A percentile compares a stretch with the other conserved stretches of the same genome.
These are phyloP conservation scores for Leucaena leucocephala DNA, from an alignment of 306 rosid species.

Conservation along the genomic window DNA sequence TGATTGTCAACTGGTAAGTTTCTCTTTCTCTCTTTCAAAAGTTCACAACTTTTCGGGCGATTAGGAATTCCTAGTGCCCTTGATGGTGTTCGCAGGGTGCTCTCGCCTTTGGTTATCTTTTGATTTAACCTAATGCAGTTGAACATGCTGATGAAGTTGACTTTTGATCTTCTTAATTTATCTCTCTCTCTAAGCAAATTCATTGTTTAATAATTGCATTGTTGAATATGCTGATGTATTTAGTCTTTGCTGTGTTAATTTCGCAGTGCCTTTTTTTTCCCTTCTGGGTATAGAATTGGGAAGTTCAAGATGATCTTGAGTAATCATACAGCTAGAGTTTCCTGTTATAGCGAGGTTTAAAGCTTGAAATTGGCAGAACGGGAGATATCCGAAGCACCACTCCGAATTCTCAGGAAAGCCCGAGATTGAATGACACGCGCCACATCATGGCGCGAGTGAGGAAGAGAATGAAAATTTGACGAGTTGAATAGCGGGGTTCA, in stretches of 20 bases:
- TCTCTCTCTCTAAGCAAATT: neutral
- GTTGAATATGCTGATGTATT: neutral
- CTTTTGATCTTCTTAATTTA: neutral
- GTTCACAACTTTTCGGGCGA: neutral
- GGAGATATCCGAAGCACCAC: neutral
- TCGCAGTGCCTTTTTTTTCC: neutral
- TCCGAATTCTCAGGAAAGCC: neutral
- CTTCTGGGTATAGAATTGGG: neutral
- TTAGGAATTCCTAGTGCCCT: neutral
- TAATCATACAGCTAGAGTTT: neutral
- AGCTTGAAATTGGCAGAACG: conserved; percentile 16
- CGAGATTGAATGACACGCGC: conserved; percentile 27
- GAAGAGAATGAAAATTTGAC: conserved; percentile 32
- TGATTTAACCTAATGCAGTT: neutral
- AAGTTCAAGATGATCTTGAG: neutral
- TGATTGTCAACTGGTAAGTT: neutral
- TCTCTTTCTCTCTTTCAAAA: neutral
- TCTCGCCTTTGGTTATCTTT: neutral
- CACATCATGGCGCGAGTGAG: conserved; percentile 44
- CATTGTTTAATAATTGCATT: neutral
- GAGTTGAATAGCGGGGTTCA: conserved; percentile 29
- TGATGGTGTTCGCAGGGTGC: neutral
- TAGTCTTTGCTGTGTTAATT: neutral
- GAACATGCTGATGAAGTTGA: neutral
- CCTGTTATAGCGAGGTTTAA: neutral